These are phyloP conservation scores for Fusarium guadeloupense DNA, from an alignment of 2,329 filamentous ascomycete species.

Conservation along the genomic window DNA sequence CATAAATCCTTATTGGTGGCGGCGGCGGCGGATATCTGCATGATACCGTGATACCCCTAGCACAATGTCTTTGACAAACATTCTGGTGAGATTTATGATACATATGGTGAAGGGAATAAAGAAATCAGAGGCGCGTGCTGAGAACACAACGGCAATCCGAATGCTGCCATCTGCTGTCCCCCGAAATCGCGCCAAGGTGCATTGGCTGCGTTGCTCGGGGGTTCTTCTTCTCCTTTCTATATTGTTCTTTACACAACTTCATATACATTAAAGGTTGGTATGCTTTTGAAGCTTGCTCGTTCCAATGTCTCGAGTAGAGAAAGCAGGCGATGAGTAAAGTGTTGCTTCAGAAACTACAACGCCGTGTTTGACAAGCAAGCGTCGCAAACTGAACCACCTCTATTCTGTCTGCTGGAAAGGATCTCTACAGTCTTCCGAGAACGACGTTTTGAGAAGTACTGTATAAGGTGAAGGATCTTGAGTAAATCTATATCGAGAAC, in stretches of 20 bases:
- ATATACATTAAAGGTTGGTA: no score
- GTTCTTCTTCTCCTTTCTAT: neutral
- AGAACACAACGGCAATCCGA: neutral
- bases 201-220: neutral
- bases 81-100: neutral
- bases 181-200: neutral
- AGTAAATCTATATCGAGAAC: neutral
- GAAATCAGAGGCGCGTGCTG: neutral
- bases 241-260: neutral
- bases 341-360: neutral
- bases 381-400: fast-evolving
- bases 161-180: conserved; percentile 7
- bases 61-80: neutral
- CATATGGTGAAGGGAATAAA: neutral
- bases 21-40: neutral
- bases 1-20: neutral
- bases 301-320: neutral
- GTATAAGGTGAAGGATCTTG: neutral
- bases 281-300: neutral
- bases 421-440: neutral
- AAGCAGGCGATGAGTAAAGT: neutral
- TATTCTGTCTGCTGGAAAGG: neutral
- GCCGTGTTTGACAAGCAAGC: neutral
- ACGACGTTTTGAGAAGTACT: neutral
- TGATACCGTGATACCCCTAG: neutral